phyloP scores from a whole-genome alignment of 2,329 filamentous ascomycete genomes.

The Chalara sp. region DNA sequence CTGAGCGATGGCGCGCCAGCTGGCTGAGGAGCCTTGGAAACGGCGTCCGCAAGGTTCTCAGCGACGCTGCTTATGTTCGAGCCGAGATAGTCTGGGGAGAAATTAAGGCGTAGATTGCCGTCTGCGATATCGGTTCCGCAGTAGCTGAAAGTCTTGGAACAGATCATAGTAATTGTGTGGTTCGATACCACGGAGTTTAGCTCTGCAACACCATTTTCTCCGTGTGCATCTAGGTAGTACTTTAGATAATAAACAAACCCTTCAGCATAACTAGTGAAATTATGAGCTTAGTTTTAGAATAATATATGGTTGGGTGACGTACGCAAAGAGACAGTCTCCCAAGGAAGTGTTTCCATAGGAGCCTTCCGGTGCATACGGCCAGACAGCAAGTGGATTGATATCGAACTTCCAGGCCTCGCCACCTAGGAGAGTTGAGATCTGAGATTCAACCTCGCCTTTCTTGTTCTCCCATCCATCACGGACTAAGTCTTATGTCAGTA shows the following conservation, averaged over 20 bases:
- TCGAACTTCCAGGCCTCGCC: constrained; percentile 44
- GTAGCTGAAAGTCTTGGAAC: constrained; percentile 39
- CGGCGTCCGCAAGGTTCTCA: constrained; percentile 34
- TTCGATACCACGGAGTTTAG: constrained; percentile 39
- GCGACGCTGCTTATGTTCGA: constrained; percentile 35
- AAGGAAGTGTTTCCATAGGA: constrained; percentile 29
- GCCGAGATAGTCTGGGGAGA: constrained; percentile 36
- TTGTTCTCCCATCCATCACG: constrained; percentile 46
- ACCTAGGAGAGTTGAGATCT: constrained; percentile 35
- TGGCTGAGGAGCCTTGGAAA: constrained; percentile 37
- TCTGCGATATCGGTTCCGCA: constrained; percentile 37
- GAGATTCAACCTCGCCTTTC: constrained; percentile 36
- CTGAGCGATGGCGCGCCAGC: constrained; percentile 28
- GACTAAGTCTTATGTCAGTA: constrained; percentile 6
- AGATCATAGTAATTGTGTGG: constrained; percentile 39
- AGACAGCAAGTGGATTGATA: constrained; percentile 39
- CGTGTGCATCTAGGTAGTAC: constrained; percentile 31
- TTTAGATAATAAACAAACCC: constrained; percentile 35
- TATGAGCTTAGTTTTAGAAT: background rate
- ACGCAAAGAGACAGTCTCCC: constrained; percentile 39
- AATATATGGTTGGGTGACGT: constrained; percentile 13
- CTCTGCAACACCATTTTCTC: constrained; percentile 35
- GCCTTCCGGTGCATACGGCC: constrained; percentile 36
- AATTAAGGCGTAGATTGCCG: constrained; percentile 42
- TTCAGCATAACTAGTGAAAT: constrained; percentile 35